These are phyloP conservation scores for Fragosphaeria purpurea DNA, from an alignment of 2,329 filamentous ascomycete genomes.

Conservation along the genomic window DNA sequence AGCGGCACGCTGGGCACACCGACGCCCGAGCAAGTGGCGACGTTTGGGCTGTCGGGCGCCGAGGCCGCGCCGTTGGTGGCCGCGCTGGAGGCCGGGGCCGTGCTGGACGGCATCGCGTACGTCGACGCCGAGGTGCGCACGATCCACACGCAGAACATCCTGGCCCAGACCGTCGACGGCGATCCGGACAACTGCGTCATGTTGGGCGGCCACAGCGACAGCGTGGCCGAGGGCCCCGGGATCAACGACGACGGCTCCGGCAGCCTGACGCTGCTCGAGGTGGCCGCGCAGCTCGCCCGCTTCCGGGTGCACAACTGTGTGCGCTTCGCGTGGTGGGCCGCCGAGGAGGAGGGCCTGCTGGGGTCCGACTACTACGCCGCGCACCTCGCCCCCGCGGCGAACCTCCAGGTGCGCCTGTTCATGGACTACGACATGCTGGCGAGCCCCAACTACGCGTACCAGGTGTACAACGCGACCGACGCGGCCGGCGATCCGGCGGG, in stretches of 20 bases:
- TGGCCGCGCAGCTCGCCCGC: constrained; percentile 47
- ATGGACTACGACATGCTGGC: constrained; percentile 65
- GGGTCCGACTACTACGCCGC: constrained; percentile 53
- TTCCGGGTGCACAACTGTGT: constrained; percentile 55
- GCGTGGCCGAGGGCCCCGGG: constrained; percentile 53
- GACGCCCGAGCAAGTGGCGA: constrained; percentile 50
- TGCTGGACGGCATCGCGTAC: constrained; percentile 46
- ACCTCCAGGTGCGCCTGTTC: constrained; percentile 52
- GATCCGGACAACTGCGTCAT: constrained; percentile 55
- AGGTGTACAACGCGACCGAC: constrained; percentile 65
- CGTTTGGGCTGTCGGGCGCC: constrained; percentile 53
- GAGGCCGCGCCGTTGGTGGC: constrained; percentile 48
- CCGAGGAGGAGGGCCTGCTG: constrained; percentile 56
- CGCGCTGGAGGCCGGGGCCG: constrained; percentile 40
- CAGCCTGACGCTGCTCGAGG: constrained; percentile 49
- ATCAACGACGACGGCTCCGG: constrained; percentile 75
- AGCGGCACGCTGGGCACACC: constrained; percentile 60
- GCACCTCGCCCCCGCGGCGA: constrained; percentile 45
- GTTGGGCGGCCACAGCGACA: constrained; percentile 55
- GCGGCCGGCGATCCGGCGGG: constrained; percentile 54
- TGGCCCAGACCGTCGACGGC: constrained; percentile 50
- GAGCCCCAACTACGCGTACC: constrained; percentile 56
- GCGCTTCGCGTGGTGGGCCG: constrained; percentile 59
- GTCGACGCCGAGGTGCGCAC: constrained; percentile 47
- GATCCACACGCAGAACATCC: constrained; percentile 48